A percentile compares a stretch with the other conserved stretches of the same genome.
Evolutionary conservation across 805 yeast genomes (phyloP).

Genomic region (Lachancea kluyveri): DNA sequence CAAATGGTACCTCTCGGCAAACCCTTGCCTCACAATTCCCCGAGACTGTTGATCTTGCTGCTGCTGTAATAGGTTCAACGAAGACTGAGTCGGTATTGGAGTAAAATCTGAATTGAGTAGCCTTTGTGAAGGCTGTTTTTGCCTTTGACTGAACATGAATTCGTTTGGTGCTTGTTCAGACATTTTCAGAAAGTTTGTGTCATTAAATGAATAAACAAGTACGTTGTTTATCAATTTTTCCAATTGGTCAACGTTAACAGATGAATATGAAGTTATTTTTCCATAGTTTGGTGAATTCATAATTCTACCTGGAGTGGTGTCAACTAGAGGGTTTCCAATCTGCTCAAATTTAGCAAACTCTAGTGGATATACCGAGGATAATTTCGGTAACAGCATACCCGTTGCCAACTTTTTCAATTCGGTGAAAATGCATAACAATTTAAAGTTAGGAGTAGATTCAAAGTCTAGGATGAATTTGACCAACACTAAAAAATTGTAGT

Average conservation of each 20-base stretch:
- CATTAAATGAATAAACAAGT: conserved; percentile 28
- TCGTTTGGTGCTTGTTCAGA: conserved; percentile 22
- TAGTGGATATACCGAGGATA: conserved; percentile 16
- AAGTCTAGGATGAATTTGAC: conserved; percentile 29
- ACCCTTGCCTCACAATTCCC: conserved; percentile 16
- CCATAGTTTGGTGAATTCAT: neutral
- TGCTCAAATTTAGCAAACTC: conserved; percentile 20
- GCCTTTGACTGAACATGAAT: conserved; percentile 13
- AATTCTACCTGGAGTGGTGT: neutral
- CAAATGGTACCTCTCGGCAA: conserved; percentile 25
- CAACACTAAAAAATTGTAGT: conserved; percentile 24
- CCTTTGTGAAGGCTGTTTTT: neutral
- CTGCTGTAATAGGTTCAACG: conserved; percentile 6
- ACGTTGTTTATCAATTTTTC: conserved; percentile 27
- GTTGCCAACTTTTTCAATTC: conserved; percentile 27
- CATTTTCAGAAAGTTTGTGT: conserved; percentile 28
- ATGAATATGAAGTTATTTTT: conserved; percentile 4
- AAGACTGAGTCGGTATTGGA: conserved; percentile 6
- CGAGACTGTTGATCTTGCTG: conserved; percentile 4
- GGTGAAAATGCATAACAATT: conserved; percentile 25
- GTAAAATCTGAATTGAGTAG: neutral
- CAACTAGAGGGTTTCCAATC: conserved; percentile 1
- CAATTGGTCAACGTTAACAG: conserved; percentile 19
- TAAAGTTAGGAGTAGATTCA: conserved; percentile 30
- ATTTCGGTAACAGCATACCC: conserved; percentile 22